Evolutionary conservation across 306 rosid species (phyloP).

Genomic region (Cicer arietinum): DNA sequence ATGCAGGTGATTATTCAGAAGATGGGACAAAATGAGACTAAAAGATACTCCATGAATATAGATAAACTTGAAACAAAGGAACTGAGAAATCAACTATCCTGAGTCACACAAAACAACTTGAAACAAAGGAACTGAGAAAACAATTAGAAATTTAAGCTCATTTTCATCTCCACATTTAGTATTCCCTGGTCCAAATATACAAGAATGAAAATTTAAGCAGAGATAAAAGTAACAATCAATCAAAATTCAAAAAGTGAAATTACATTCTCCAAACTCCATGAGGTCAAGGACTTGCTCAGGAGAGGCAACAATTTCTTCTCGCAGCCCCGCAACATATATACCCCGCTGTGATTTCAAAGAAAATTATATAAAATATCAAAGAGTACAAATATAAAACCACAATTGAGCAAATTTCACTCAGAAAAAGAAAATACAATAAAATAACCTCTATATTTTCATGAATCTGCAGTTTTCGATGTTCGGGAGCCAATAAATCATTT

Average conservation of each 20-base stretch:
- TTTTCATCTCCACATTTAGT: constrained; percentile 33
- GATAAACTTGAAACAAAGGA: constrained; percentile 24
- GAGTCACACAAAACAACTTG: constrained; percentile 2
- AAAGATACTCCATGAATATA: constrained; percentile 6
- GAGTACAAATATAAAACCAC: constrained; percentile 26
- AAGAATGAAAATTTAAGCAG: constrained; percentile 22
- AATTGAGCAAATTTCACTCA: not conserved
- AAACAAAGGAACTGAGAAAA: constrained; percentile 21
- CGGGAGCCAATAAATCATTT: constrained; percentile 91
- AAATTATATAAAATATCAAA: constrained; percentile 33
- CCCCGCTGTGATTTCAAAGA: constrained; percentile 70
- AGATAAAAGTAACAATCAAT: not conserved
- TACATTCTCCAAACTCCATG: constrained; percentile 95
- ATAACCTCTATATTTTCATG: constrained; percentile 90
- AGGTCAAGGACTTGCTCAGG: constrained; percentile 85
- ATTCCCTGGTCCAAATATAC: constrained; percentile 22
- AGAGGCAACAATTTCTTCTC: constrained; percentile 94
- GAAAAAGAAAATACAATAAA: not conserved
- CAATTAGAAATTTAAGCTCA: constrained; percentile 22
- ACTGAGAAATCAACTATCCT: constrained; percentile 6
- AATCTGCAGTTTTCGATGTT: constrained; percentile 95
- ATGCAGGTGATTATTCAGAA: constrained; percentile 21
- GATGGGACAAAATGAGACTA: not conserved
- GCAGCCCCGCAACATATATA: constrained; percentile 92
- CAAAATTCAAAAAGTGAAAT: constrained; percentile 25